Conservation (phyloP, 148 eudicot genomes). For the Chenopodium formosanum region DNA sequence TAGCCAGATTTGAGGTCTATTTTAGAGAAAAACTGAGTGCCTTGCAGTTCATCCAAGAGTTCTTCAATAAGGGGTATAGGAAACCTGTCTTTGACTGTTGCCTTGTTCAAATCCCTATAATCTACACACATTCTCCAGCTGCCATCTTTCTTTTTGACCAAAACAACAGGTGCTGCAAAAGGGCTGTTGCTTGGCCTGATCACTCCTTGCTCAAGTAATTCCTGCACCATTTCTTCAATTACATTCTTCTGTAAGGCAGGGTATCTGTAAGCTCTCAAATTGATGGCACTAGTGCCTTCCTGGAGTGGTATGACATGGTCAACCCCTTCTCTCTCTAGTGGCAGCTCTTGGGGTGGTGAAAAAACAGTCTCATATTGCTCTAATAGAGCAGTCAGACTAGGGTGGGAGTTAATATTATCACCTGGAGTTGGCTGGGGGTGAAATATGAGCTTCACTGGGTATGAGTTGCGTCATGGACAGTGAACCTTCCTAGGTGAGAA, state of each 20-base stretch:
- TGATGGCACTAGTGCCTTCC: background rate
- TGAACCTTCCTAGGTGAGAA: too few relatives aligned
- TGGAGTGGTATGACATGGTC: background rate
- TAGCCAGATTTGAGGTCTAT: background rate
- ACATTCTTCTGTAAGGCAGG: background rate
- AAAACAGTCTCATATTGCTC: background rate
- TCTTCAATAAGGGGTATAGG: conserved; percentile 6
- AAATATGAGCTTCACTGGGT: too few relatives aligned
- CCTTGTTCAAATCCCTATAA: background rate
- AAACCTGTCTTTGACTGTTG: background rate
- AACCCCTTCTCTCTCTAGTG: background rate
- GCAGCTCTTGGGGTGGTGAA: background rate
- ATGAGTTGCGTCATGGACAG: too few relatives aligned
- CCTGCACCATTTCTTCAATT: background rate
- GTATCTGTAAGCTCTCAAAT: background rate
- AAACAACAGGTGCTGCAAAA: background rate
- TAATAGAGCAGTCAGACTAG: background rate
- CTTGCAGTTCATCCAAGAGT: background rate
- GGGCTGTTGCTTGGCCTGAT: background rate
- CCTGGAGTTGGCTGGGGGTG: too few relatives aligned
- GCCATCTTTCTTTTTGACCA: conserved; percentile 3
- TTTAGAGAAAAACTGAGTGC: background rate
- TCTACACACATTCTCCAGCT: conserved; percentile 7
- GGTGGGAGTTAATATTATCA: too few relatives aligned
- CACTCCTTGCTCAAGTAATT: background rate